phyloP scores from a whole-genome alignment of 106 monocot genomes.

The Acorus gramineus region DNA sequence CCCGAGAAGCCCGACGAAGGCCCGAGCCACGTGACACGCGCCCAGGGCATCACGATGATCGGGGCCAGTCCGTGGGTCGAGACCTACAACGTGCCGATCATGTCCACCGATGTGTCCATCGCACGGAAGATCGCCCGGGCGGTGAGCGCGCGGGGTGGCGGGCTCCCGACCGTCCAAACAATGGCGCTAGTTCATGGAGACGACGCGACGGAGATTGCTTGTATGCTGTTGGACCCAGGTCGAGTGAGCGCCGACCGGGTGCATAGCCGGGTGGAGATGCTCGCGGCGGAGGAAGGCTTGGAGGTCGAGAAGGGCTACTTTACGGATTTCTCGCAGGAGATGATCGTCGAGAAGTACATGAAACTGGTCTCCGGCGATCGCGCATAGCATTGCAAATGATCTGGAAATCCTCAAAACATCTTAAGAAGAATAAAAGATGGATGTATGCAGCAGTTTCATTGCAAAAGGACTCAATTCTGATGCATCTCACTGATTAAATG shows the following conservation, averaged over 20 bases:
- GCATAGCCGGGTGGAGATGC: conserved; percentile 17
- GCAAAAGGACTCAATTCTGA: too few species aligned
- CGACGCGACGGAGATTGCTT: conserved; percentile 22
- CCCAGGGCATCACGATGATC: conserved; percentile 28
- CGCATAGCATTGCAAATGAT: too few species aligned
- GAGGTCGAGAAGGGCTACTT: conserved; percentile 39
- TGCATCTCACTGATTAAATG: too few species aligned
- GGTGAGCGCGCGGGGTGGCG: conserved; percentile 20
- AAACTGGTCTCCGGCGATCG: conserved; percentile 4
- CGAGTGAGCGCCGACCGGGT: conserved; percentile 16
- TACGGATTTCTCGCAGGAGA: conserved; percentile 39
- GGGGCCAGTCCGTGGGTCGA: conserved; percentile 37
- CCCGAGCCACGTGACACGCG: conserved; percentile 15
- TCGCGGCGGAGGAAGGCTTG: conserved; percentile 26
- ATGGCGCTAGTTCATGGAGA: conserved; percentile 26
- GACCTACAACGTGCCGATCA: conserved; percentile 43
- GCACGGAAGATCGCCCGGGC: conserved; percentile 15
- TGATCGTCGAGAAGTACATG: conserved; percentile 28
- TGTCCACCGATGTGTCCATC: conserved; percentile 10
- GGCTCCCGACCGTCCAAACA: conserved; percentile 26
- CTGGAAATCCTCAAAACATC: too few species aligned
- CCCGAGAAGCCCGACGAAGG: conserved; percentile 25
- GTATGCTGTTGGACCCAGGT: conserved; percentile 16
- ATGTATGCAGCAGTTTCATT: too few species aligned
- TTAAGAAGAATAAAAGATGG: too few species aligned